Conservation (phyloP, 2,329 filamentous ascomycete genomes). For the Colletotrichum cereale region DNA sequence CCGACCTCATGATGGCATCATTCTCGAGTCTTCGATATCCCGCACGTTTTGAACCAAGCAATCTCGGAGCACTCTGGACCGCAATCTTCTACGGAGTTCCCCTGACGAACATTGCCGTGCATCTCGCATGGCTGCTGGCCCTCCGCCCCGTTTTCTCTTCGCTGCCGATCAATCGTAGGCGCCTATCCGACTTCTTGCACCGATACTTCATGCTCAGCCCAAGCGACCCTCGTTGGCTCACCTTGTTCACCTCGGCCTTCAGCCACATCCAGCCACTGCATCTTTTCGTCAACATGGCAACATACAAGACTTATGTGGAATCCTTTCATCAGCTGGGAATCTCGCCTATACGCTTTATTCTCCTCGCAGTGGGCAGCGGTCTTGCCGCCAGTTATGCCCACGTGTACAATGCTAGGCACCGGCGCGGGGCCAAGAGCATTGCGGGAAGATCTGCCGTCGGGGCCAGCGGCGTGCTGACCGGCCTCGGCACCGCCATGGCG, state of each 20-base stretch:
- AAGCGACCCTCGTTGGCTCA: constrained; percentile 9
- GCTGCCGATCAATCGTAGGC: constrained; percentile 18
- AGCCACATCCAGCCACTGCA: constrained; percentile 35
- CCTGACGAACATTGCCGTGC: constrained; percentile 23
- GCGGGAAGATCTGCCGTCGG: constrained; percentile 25
- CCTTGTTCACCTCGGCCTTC: constrained; percentile 30
- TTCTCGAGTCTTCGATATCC: constrained; percentile 9
- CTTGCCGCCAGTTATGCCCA: constrained; percentile 20
- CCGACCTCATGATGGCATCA: constrained; percentile 9
- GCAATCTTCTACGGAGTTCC: constrained; percentile 30
- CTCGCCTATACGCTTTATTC: constrained; percentile 13
- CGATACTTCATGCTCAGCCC: constrained; percentile 34
- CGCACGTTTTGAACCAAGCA: background rate
- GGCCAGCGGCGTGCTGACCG: constrained; percentile 27
- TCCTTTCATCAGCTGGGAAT: constrained; percentile 15
- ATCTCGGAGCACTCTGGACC: constrained; percentile 17
- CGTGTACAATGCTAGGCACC: constrained; percentile 7
- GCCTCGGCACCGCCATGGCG: constrained; percentile 31
- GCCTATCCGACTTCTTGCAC: constrained; percentile 18
- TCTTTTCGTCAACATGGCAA: constrained; percentile 33
- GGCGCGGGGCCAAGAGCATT: background rate
- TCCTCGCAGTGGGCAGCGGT: constrained; percentile 28
- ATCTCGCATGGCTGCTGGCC: constrained; percentile 34
- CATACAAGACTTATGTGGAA: constrained; percentile 30
- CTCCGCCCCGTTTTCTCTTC: constrained; percentile 33